phyloP scores from a whole-genome alignment of 1,284 basidiomycete species.

The Mrakiaceae sp. region DNA sequence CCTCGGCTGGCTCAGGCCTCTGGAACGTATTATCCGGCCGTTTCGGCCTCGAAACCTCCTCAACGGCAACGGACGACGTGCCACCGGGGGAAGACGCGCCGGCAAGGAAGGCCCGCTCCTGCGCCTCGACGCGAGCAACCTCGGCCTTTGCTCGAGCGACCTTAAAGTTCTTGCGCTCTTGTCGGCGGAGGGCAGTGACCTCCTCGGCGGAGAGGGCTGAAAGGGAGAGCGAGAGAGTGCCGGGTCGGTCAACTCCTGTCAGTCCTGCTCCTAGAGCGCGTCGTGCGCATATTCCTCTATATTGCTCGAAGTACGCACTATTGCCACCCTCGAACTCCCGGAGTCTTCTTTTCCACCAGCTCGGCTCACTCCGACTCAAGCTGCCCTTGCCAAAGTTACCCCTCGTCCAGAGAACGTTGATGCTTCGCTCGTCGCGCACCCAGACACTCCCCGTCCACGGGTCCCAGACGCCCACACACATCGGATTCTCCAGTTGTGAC shows the following conservation, averaged over 20 bases:
- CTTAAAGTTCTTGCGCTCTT: conserved; percentile 82
- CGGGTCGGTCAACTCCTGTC: too few species aligned
- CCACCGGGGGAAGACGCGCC: neutral
- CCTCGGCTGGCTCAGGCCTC: too few species aligned
- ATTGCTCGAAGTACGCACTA: conserved; percentile 33
- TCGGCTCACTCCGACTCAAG: conserved; percentile 85
- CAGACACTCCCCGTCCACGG: conserved; percentile 63
- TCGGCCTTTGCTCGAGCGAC: conserved; percentile 51
- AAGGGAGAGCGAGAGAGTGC: neutral
- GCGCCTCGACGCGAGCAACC: conserved; percentile 33
- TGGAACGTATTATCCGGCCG: conserved; percentile 2
- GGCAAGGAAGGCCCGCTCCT: conserved; percentile 30
- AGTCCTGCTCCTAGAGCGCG: too few species aligned
- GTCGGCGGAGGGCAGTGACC: conserved; percentile 67
- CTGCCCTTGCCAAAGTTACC: conserved; percentile 98
- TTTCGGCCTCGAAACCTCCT: conserved; percentile 13
- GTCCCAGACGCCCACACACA: conserved; percentile 52
- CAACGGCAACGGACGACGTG: neutral
- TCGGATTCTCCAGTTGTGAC: conserved; percentile 20
- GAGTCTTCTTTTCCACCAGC: conserved; percentile 68
- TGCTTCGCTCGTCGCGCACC: conserved; percentile 53
- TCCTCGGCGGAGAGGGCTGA: conserved; percentile 48
- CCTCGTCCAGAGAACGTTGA: conserved; percentile 64
- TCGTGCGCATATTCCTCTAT: too few species aligned
- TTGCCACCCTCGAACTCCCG: conserved; percentile 46